Evolutionary conservation across 176 grass and related monocot species (phyloP).

Genomic region (Calamus simplicifolius): DNA sequence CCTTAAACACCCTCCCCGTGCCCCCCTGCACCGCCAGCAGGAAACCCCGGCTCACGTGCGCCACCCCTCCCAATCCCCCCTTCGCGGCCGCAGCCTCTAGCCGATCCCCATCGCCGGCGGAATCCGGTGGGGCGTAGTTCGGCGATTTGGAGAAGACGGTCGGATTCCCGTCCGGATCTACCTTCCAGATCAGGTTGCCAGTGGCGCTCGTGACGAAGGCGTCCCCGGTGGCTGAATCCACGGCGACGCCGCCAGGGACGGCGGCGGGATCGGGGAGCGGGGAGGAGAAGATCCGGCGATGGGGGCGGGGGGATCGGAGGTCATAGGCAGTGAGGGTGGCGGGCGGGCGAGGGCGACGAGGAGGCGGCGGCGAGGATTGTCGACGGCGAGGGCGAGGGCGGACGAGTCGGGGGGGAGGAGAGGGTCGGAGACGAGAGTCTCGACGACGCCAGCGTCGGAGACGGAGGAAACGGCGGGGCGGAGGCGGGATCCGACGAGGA

Average conservation of each 20-base stretch:
- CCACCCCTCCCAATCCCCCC: constrained; percentile 25
- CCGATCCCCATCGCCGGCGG: no score
- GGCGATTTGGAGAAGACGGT: constrained; percentile 28
- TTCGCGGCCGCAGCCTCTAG: constrained; percentile 17
- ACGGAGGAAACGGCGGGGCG: constrained; percentile 40
- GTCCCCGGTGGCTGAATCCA: constrained; percentile 46
- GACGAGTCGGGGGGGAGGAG: constrained; percentile 3
- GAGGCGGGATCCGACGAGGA: constrained; percentile 50
- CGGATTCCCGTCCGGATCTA: constrained; percentile 29
- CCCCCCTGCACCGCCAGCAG: constrained; percentile 49
- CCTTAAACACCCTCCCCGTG: constrained; percentile 46
- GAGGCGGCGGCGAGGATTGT: constrained; percentile 60
- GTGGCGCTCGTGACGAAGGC: constrained; percentile 40
- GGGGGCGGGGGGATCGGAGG: constrained; percentile 53
- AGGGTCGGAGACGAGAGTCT: constrained; percentile 39
- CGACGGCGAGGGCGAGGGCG: constrained; percentile 17
- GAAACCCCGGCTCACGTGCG: constrained; percentile 59
- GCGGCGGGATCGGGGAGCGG: constrained; percentile 28
- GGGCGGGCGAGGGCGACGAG: constrained; percentile 30
- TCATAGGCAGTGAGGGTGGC: constrained; percentile 48
- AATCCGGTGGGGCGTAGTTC: constrained; percentile 11
- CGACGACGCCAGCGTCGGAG: constrained; percentile 74
- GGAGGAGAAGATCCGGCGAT: constrained; percentile 39
- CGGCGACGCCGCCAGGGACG: constrained; percentile 44
- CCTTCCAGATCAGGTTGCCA: constrained; percentile 42